Percentiles rank a stretch among this genome's conserved stretches.
Evolutionary conservation across 306 rosid genomes (phyloP).

Genomic region (Cucurbita argyrosperma): DNA sequence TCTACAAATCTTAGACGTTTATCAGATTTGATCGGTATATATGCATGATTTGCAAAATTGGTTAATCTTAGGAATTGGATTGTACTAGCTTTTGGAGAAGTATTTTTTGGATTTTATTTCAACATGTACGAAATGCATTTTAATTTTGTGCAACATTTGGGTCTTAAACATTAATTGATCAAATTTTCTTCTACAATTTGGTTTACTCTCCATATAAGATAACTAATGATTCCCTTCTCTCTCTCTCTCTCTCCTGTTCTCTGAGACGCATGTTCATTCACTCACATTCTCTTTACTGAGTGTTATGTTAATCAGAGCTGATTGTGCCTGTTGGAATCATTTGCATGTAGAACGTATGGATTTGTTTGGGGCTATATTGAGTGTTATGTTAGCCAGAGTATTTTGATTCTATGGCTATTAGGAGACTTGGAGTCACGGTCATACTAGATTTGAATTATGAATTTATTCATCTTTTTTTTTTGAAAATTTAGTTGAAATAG

Average conservation of each 20-base stretch:
- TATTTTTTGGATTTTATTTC: background rate
- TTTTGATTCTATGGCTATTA: background rate
- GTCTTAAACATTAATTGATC: background rate
- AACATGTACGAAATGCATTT: background rate
- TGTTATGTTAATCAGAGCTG: background rate
- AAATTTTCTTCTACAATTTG: background rate
- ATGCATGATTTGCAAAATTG: background rate
- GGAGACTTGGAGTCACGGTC: background rate
- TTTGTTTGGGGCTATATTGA: background rate
- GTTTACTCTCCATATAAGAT: background rate
- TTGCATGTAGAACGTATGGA: background rate
- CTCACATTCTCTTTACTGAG: background rate
- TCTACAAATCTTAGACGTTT: background rate
- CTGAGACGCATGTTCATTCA: background rate
- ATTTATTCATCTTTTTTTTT: background rate
- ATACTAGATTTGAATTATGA: background rate
- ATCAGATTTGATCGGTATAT: background rate
- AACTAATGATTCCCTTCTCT: background rate
- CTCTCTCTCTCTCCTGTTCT: background rate
- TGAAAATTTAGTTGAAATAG: background rate
- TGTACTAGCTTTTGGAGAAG: background rate
- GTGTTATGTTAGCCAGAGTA: background rate
- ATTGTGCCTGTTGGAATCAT: background rate
- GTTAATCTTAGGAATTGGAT: background rate
- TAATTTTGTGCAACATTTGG: background rate